phyloP scores from a whole-genome alignment of 208 protist species.

The Novymonas esmeraldas region DNA sequence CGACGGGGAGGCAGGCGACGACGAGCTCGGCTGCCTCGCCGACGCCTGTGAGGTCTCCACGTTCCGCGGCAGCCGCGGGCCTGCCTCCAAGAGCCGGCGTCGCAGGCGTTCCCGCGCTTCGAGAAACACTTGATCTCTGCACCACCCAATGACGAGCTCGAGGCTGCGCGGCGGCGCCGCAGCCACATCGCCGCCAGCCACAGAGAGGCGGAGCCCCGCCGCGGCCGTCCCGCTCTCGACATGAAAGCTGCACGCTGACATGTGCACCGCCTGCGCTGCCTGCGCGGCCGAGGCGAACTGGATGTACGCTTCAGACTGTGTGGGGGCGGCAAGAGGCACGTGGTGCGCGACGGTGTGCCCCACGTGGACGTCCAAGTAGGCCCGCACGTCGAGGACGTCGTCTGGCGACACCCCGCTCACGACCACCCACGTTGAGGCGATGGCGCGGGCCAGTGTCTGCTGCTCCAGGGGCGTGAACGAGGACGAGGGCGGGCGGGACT shows the following conservation, averaged over 20 bases:
- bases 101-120: conserved; percentile 29
- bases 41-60: not conserved
- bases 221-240: conserved; percentile 36
- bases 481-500: not conserved
- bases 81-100: conserved; percentile 18
- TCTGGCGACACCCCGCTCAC: conserved; percentile 40
- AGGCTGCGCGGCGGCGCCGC: conserved; percentile 8
- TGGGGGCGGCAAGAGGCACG: conserved; percentile 16
- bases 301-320: conserved; percentile 49
- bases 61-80: not conserved
- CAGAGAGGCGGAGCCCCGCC: conserved; percentile 1
- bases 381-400: conserved; percentile 64
- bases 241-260: conserved; percentile 23
- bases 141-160: conserved; percentile 48
- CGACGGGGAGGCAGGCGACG: conserved; percentile 14
- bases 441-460: not conserved
- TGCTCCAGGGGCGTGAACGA: conserved; percentile 1
- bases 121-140: conserved; percentile 54
- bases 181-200: not conserved
- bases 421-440: conserved; percentile 49
- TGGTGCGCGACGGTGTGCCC: conserved; percentile 71
- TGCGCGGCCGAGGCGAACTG: conserved; percentile 56
- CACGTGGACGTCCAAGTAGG: conserved; percentile 70
- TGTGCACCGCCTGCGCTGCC: conserved; percentile 58
- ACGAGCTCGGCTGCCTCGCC: conserved; percentile 1